phyloP scores from a whole-genome alignment of 1,284 basidiomycete genomes.

The Trichosporon sp. region DNA sequence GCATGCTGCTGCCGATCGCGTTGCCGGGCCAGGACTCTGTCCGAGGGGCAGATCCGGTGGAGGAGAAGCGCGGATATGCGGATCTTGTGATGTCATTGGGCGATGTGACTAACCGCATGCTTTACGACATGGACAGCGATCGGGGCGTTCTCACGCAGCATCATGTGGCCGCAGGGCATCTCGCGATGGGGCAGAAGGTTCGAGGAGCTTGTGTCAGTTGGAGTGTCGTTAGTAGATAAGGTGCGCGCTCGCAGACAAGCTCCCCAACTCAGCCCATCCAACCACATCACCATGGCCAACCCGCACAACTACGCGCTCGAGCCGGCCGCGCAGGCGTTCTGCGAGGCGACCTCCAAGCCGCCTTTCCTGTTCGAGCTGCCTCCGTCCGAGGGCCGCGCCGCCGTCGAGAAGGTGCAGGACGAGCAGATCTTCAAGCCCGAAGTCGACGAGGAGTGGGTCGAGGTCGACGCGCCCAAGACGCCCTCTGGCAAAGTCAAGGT shows the following conservation, averaged over 20 bases:
- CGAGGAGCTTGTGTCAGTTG: too few relatives aligned
- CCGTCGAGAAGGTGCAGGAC: constrained; percentile 13
- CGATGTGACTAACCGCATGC: too few relatives aligned
- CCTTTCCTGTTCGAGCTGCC: constrained; percentile 19
- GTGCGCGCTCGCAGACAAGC: too few relatives aligned
- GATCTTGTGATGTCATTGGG: too few relatives aligned
- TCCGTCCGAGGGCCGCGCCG: constrained; percentile 16
- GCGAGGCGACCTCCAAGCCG: constrained; percentile 12
- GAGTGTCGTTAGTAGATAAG: too few relatives aligned
- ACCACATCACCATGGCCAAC: constrained; percentile 9
- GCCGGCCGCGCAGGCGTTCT: constrained; percentile 12
- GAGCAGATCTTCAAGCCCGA: constrained; percentile 8
- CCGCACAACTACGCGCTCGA: constrained; percentile 17
- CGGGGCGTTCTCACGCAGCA: too few relatives aligned
- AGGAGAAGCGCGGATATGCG: too few relatives aligned
- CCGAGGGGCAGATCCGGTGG: too few relatives aligned
- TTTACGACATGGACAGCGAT: too few relatives aligned
- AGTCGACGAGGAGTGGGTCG: constrained; percentile 21
- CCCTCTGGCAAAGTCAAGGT: background rate
- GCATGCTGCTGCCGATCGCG: background rate
- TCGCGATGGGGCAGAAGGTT: too few relatives aligned
- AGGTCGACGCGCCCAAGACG: constrained; percentile 1
- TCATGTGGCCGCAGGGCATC: too few relatives aligned
- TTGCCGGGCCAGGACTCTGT: too few relatives aligned
- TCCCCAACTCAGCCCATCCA: background rate